Base-by-base conservation (phyloP, 169 alveolate species). In the Plasmodium berghei region DNA sequence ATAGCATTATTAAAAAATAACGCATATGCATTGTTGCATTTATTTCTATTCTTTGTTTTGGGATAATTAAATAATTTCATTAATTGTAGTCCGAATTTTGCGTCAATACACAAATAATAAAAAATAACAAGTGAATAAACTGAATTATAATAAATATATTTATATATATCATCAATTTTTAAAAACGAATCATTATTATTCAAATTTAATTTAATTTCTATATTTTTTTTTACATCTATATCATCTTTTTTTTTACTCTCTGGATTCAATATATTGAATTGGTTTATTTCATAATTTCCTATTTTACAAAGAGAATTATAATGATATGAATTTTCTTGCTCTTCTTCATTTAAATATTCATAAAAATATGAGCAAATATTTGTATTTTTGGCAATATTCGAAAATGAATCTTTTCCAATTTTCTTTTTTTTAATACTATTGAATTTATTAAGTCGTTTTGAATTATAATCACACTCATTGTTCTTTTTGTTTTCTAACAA, bases 81-180 rank as follows among this genome's bases (percentile, higher is more conserved):
- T 26, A 75, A n/a, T 20, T 75, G 46, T 9, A 28, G 45, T 20
- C 77, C 89, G 12, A 28, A 64, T 75, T 63, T 20, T 45, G 9
- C 6, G 42, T 55, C 67, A 48, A 49, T 62, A 62, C 64, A 75
- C 42, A 75, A 75, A 63, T 67, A 75, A 24, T 75, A 75, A 75
- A 62, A 75, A 62, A 75, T 75, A 63, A 75, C 46, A 16, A 75
- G 75, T 12, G 89, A 61, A 64, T 48, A 64, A 45, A 63, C 34
- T 46, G 89, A 75, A 26, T 75, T 75, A 12, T 28, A 48, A 42
- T 62, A 49, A 63, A 75, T 46, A 55, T 63, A 75, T 34, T 62
- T 75, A 62, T 75, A 75, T 63, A 75, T 75, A 16, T 75, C 70
- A 34, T 61, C 77, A 49, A 75, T 64, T 9, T 63, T 40, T 56